A percentile compares a stretch with the other conserved stretches of the same genome.
phyloP scores from a whole-genome alignment of 371 early-diverging fungal genomes.

The Apophysomyces ossiformis region DNA sequence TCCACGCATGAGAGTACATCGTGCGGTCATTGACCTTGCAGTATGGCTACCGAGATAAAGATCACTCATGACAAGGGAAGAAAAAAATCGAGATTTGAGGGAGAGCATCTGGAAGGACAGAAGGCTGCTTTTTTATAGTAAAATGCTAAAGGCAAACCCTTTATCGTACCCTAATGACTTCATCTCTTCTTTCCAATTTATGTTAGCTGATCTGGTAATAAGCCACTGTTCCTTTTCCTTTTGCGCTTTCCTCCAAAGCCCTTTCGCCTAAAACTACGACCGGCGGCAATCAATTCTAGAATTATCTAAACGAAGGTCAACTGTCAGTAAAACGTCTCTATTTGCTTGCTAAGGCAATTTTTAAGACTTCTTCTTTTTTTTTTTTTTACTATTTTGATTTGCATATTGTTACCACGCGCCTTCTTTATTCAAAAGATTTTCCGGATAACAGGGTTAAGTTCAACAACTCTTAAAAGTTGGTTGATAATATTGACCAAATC shows the following conservation, averaged over 20 bases:
- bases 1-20: constrained; percentile 1
- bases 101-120: not conserved
- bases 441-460: not conserved
- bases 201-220: not conserved
- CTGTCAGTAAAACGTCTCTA: no score
- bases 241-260: not conserved
- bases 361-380: not conserved
- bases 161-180: not conserved
- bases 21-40: not conserved
- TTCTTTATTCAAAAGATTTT: not conserved
- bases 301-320: no score
- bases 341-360: not conserved
- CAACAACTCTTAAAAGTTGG: not conserved
- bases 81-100: not conserved
- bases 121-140: not conserved
- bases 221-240: not conserved
- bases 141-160: not conserved
- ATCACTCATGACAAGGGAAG: not conserved
- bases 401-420: not conserved
- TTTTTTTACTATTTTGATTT: not conserved
- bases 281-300: no score
- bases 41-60: not conserved
- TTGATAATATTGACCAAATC: not conserved
- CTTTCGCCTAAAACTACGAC: no score
- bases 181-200: not conserved